Conservation (phyloP, 495 filamentous ascomycete species). For the Cairneyella variabilis region DNA sequence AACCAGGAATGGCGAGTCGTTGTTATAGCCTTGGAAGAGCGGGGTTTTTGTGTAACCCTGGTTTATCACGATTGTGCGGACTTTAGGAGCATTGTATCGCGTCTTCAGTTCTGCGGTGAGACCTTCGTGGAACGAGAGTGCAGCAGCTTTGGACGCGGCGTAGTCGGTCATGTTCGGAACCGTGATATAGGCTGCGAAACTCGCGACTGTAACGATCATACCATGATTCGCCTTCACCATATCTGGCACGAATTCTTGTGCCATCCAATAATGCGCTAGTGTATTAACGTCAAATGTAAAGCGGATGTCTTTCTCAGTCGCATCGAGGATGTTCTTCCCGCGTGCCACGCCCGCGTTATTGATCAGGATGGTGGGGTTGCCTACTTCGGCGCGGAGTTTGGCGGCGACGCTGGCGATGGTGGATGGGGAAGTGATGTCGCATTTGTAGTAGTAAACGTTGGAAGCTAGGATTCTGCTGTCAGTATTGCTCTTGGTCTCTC, state of each 20-base stretch:
- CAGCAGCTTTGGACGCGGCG: constrained; percentile 62
- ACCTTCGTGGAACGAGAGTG: constrained; percentile 66
- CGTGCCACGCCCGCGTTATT: constrained; percentile 70
- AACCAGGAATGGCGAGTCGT: constrained; percentile 47
- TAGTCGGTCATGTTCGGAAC: constrained; percentile 69
- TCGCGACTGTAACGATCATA: constrained; percentile 71
- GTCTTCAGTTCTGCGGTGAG: constrained; percentile 57
- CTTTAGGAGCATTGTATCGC: constrained; percentile 56
- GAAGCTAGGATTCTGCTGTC: constrained; percentile 31
- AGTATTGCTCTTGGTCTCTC: too few species aligned
- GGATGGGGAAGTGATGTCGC: constrained; percentile 55
- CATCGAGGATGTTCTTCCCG: constrained; percentile 56
- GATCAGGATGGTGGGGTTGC: constrained; percentile 66
- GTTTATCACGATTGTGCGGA: constrained; percentile 63
- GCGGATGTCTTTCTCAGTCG: constrained; percentile 50
- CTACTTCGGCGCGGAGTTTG: constrained; percentile 50
- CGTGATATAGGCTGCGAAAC: constrained; percentile 53
- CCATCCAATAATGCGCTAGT: constrained; percentile 61
- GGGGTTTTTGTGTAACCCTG: constrained; percentile 60
- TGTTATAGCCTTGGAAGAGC: constrained; percentile 56
- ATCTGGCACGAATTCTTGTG: constrained; percentile 61
- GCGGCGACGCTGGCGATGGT: constrained; percentile 43
- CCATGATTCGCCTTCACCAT: constrained; percentile 65
- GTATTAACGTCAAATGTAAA: constrained; percentile 73
- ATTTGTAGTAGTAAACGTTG: constrained; percentile 57